Percentiles rank a stretch among this genome's conserved stretches.
These are phyloP conservation scores for Ceratocystis cacaofunesta DNA, from an alignment of 2,329 filamentous ascomycete genomes.

Conservation along the genomic window DNA sequence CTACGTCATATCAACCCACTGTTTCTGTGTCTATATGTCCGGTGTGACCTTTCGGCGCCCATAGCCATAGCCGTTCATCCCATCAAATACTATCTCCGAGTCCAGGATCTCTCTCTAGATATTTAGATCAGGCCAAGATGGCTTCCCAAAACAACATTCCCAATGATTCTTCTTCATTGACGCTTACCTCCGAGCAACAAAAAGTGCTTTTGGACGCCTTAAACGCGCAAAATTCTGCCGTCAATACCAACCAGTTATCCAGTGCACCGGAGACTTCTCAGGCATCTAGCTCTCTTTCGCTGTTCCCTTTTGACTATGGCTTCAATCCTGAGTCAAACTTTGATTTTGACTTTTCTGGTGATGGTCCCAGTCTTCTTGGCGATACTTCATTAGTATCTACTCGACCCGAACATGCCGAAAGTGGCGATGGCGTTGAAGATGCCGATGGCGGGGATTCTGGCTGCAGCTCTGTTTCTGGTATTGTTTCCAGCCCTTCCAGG, in stretches of 20 bases:
- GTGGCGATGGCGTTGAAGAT: constrained; percentile 25
- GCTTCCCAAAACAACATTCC: constrained; percentile 33
- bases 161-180: constrained; percentile 39
- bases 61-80: background rate
- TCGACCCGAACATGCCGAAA: constrained; percentile 40
- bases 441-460: background rate
- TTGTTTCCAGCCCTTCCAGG: constrained; percentile 3
- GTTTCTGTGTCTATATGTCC: background rate
- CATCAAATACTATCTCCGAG: constrained; percentile 5
- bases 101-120: constrained; percentile 9
- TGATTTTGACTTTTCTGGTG: constrained; percentile 47
- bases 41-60: background rate
- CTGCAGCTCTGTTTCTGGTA: background rate
- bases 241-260: constrained; percentile 22
- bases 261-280: constrained; percentile 29
- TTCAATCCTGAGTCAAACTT: constrained; percentile 61
- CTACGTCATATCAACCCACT: constrained; percentile 6
- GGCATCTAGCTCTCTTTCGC: constrained; percentile 38
- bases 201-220: constrained; percentile 61
- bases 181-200: constrained; percentile 63
- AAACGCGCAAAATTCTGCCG: constrained; percentile 35
- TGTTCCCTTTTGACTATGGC: constrained; percentile 63
- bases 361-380: constrained; percentile 30
- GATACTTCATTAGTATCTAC: constrained; percentile 51
- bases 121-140: constrained; percentile 26